phyloP scores from a whole-genome alignment of 495 filamentous ascomycete species.

The Aspergillus kassunensis region DNA sequence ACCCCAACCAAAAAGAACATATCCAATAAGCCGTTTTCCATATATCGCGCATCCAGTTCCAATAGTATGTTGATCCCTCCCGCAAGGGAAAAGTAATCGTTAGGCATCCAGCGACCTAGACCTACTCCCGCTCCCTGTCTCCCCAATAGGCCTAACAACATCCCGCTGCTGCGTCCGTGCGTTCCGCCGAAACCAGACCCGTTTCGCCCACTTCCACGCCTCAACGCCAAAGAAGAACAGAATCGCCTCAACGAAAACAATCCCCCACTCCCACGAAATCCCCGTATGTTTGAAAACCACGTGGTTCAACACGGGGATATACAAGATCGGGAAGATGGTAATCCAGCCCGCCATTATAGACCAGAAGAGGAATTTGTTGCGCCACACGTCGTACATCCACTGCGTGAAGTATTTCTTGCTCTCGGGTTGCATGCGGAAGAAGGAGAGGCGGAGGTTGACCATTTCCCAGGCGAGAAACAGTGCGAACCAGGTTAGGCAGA shows the following conservation, averaged over 20 bases:
- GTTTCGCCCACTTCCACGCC: constrained; percentile 58
- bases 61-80: constrained; percentile 7
- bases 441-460: constrained; percentile 56
- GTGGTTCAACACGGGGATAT: constrained; percentile 61
- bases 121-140: no score
- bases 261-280: constrained; percentile 66
- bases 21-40: background rate
- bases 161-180: constrained; percentile 1
- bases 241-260: constrained; percentile 48
- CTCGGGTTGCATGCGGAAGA: constrained; percentile 59
- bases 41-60: background rate
- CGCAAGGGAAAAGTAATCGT: constrained; percentile 23
- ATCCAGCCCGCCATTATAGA: constrained; percentile 59
- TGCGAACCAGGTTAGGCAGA: constrained; percentile 70
- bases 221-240: constrained; percentile 62
- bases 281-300: constrained; percentile 62
- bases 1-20: background rate
- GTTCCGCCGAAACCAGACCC: constrained; percentile 36
- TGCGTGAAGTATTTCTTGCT: constrained; percentile 45
- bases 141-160: background rate
- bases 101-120: constrained; percentile 12
- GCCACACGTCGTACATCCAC: constrained; percentile 57
- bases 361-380: constrained; percentile 67
- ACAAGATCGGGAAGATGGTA: constrained; percentile 62
- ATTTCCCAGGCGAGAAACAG: constrained; percentile 75